phyloP scores from a whole-genome alignment of 2,329 filamentous ascomycete species.

The Fusarium lateritium region DNA sequence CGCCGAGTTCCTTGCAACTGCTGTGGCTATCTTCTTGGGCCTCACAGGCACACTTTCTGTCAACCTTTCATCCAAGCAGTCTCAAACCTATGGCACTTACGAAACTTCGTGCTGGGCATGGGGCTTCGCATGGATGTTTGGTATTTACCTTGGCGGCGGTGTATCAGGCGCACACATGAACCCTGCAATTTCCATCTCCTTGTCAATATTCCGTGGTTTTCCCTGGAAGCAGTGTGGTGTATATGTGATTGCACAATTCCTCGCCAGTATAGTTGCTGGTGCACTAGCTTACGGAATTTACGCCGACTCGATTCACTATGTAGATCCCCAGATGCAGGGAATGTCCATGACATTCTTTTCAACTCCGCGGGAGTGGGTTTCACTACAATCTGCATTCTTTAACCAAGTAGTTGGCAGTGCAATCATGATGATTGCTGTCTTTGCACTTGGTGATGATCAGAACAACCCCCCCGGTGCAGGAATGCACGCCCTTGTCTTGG shows the following conservation, averaged over 20 bases:
- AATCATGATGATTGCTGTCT: slow-evolving; percentile 55
- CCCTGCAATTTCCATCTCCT: slow-evolving; percentile 55
- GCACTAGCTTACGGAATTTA: slow-evolving; percentile 26
- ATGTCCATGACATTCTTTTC: slow-evolving; percentile 55
- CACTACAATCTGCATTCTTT: slow-evolving; percentile 51
- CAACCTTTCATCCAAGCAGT: slow-evolving; percentile 34
- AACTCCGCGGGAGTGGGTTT: slow-evolving; percentile 47
- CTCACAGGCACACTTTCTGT: slow-evolving; percentile 38
- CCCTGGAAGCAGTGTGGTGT: slow-evolving; percentile 52
- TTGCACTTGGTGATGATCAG: slow-evolving; percentile 56
- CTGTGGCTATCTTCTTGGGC: slow-evolving; percentile 37
- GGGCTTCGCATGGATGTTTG: slow-evolving; percentile 48
- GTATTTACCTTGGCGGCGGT: slow-evolving; percentile 46
- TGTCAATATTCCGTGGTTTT: slow-evolving; percentile 56
- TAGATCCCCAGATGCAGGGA: slow-evolving; percentile 51
- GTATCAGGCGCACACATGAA: slow-evolving; percentile 53
- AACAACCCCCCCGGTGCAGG: slow-evolving; percentile 57
- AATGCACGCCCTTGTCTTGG: slow-evolving; percentile 56
- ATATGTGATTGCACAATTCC: slow-evolving; percentile 22
- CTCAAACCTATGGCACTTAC: slow-evolving; percentile 34
- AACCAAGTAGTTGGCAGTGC: slow-evolving; percentile 55
- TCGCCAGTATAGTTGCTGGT: slow-evolving; percentile 18
- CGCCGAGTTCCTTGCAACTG: slow-evolving; percentile 42
- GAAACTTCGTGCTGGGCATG: slow-evolving; percentile 47
- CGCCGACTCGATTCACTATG: slow-evolving; percentile 35